Base-by-base conservation (phyloP, 2,329 filamentous ascomycete genomes). In the Penicillium decumbens region DNA sequence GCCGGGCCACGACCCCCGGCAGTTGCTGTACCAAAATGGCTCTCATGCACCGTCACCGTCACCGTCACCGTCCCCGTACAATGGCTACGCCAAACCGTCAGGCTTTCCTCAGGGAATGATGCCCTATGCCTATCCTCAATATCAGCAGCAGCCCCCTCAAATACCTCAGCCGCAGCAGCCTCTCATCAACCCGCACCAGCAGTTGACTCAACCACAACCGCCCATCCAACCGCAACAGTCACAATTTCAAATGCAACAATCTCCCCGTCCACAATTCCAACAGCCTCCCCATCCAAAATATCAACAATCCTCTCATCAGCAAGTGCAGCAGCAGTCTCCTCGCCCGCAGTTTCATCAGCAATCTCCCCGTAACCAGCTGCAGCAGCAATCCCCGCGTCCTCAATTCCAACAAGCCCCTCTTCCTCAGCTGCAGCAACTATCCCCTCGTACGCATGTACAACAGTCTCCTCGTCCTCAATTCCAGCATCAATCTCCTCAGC, bases 21-120 rank as follows among this genome's bases (percentile, higher is more conserved):
- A 67, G 57, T 55, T 65, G 54, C 63, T 69, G 49, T 70, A 69
- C 57, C 66, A 65, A 54, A 68, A 68, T 64, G 61, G 60, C 43
- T 56, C 53, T 50, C 51, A 23, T 3, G 20, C 15, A 15, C 57
- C 53, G 47, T 56, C 63, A 51, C 60, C 64, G 51, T 65, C 57
- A 35, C 49, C 54, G 29, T 59, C 15, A 1, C 20, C 20, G 20
- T 23, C 4, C 20, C 20, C 20, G 20, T 3, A 60, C 33, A 51
- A 69, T 54, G 57, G 63, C 46, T 72, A 71, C 64, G 61, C 63
- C 50, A 71, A 71, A 47, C 59, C 64, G n/a, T 54, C 60, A 39
- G 52, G 59, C 15, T 71, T 69, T 54, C 63, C 68, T 6, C 65
- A 65, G 51, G 60, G 60, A 29, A 62, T 70, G 59, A 62, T 68